Conservation (phyloP, 805 yeast species). For the Yarrowia yakushimensis region DNA sequence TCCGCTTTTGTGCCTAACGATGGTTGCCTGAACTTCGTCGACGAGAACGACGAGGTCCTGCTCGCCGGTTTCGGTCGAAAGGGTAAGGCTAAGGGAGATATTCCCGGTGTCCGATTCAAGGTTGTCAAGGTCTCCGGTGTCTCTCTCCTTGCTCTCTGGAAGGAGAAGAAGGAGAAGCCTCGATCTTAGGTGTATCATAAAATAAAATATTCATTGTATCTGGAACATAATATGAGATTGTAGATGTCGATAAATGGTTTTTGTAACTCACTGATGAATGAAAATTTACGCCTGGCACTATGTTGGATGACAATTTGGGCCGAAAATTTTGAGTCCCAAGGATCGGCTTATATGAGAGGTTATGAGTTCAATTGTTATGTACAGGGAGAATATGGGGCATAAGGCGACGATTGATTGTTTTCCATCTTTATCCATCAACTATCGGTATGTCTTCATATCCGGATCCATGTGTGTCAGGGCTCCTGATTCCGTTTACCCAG, state of each 20-base stretch:
- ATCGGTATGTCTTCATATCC: too few relatives aligned
- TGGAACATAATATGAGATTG: neutral
- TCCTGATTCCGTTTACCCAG: too few relatives aligned
- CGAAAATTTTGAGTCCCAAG: neutral
- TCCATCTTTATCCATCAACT: too few relatives aligned
- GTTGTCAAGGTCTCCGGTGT: conserved; percentile 99
- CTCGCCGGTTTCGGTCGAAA: conserved; percentile 99
- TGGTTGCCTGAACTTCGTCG: conserved; percentile 99
- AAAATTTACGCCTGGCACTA: too few relatives aligned
- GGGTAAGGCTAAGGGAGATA: conserved; percentile 99
- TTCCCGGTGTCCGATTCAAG: conserved; percentile 99
- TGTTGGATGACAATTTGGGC: neutral
- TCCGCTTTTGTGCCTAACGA: conserved; percentile 99
- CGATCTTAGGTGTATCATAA: conserved; percentile 65
- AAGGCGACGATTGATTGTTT: too few relatives aligned
- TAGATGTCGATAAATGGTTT: too few relatives aligned
- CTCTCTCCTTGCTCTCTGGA: conserved; percentile 98
- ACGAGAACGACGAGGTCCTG: conserved; percentile 99
- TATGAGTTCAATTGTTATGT: neutral
- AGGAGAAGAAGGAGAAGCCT: conserved; percentile 99
- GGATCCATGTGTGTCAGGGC: too few relatives aligned
- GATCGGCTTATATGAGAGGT: neutral
- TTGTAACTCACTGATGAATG: too few relatives aligned
- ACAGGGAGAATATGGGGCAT: too few relatives aligned
- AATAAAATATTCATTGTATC: conserved; percentile 24